These are phyloP conservation scores for Tuber umbilicatum DNA, from an alignment of 495 filamentous ascomycete genomes.

Conservation along the genomic window DNA sequence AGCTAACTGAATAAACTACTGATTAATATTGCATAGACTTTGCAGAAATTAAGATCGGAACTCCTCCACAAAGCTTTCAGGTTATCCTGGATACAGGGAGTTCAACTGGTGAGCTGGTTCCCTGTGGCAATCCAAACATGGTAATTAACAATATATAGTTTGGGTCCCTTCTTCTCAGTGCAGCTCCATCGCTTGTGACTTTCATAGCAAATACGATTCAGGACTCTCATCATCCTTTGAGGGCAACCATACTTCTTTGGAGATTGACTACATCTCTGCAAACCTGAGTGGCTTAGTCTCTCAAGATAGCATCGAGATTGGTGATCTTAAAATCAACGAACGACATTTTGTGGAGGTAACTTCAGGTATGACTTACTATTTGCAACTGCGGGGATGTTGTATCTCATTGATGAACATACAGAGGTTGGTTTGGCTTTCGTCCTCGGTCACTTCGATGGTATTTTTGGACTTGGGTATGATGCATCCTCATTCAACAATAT, in stretches of 20 bases:
- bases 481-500: conserved; percentile 94
- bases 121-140: neutral
- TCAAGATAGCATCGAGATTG: conserved; percentile 74
- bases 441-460: conserved; percentile 96
- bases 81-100: conserved; percentile 97
- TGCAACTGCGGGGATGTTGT: neutral
- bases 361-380: conserved; percentile 33
- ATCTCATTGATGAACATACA: neutral
- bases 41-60: conserved; percentile 89
- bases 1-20: neutral
- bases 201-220: conserved; percentile 94
- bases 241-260: conserved; percentile 84
- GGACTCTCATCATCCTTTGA: conserved; percentile 85
- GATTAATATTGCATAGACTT: conserved; percentile 59
- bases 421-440: conserved; percentile 97
- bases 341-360: conserved; percentile 96
- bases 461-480: conserved; percentile 89
- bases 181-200: conserved; percentile 93
- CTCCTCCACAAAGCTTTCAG: conserved; percentile 90
- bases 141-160: conserved; percentile 43
- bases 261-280: conserved; percentile 93
- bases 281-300: conserved; percentile 91
- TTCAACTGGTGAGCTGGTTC: conserved; percentile 59
- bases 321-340: conserved; percentile 75
- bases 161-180: conserved; percentile 92